Evolutionary conservation across 257 asterid species (phyloP), one percentile per base, ranked within the genome.

Genomic region (Coffea eugenioides): DNA sequence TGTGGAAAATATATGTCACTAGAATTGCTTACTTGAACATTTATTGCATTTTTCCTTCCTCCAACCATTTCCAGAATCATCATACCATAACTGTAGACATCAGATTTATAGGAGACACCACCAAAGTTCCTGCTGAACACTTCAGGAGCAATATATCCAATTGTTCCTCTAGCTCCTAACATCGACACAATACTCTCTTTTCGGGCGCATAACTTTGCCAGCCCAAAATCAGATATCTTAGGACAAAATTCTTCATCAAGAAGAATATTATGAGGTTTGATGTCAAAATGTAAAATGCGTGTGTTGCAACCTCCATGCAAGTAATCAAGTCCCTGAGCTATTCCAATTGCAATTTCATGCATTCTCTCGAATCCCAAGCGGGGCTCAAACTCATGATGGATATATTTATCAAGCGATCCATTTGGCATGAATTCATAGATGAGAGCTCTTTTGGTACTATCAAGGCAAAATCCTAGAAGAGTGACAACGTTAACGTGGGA

Each of bases 241-340:
- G 89, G 89, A 70, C 74, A 69, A 39, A 83, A 86, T 27, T 86
- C 79, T 31, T 78, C 73, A 62, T 81, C 85, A 13, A 84, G 83
- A 48, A 85, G 82, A 57, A 85, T 82, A n/a, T 85, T 85, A 20
- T 82, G 88, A 66, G 86, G 86, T 51, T 85, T 85, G 62, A 86
- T 86, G 77, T 86, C 83, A 10, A 86, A 83, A 79, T 83, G 89
- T 54, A 86, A 13, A 45, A 86, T 86, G 39, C 87, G 51, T 0
- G 80, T 77, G 14, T 78, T 80, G 81, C 85, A 81, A 6, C 87
- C 87, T 66, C 65, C 69, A 46, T 86, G 89, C 80, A 86, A 80
- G 52, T 86, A 86, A 45, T 86, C 85, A 34, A 86, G 76, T 49
- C 89, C 89, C 34, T 71, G 73, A 45, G 76, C 85, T n/a, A 81